phyloP scores from a whole-genome alignment of 2,329 filamentous ascomycete species.

The Metarhizium guizhouense region DNA sequence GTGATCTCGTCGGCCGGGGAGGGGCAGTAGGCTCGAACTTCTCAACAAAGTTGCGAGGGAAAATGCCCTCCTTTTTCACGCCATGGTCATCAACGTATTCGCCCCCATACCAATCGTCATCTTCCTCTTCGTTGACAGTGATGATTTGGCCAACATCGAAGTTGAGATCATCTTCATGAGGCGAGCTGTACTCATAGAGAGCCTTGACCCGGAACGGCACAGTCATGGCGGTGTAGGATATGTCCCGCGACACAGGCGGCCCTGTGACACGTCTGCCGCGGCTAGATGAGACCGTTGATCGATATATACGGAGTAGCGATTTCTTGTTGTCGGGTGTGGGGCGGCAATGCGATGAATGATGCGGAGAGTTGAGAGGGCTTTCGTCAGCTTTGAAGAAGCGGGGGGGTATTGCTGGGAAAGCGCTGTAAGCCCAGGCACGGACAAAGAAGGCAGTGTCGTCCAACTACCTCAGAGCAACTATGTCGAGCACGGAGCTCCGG shows the following conservation, averaged over 20 bases:
- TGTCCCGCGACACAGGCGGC: conserved; percentile 4
- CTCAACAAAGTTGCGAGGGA: conserved; percentile 95
- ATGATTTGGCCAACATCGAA: conserved; percentile 84
- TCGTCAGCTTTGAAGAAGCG: conserved; percentile 11
- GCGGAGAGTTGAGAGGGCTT: conserved; percentile 5
- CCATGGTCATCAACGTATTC: conserved; percentile 75
- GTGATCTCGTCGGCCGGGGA: conserved; percentile 69
- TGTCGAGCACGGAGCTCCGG: not conserved
- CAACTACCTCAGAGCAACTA: not conserved
- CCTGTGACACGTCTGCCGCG: conserved; percentile 8
- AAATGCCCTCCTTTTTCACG: conserved; percentile 72
- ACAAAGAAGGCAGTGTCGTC: not conserved
- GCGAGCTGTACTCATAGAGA: conserved; percentile 86
- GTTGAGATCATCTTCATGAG: conserved; percentile 88
- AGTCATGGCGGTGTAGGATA: conserved; percentile 48
- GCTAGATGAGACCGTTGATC: conserved; percentile 3
- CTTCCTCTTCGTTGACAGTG: conserved; percentile 85
- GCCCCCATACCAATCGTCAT: conserved; percentile 87
- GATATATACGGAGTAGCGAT: not conserved
- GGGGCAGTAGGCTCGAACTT: conserved; percentile 87
- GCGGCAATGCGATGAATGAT: conserved; percentile 1
- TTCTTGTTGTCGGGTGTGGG: conserved; percentile 1
- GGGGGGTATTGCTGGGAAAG: conserved; percentile 2
- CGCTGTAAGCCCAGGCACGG: not conserved
- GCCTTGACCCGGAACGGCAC: conserved; percentile 89